Base-by-base conservation (phyloP, 306 rosid genomes). In the Corylus americana region DNA sequence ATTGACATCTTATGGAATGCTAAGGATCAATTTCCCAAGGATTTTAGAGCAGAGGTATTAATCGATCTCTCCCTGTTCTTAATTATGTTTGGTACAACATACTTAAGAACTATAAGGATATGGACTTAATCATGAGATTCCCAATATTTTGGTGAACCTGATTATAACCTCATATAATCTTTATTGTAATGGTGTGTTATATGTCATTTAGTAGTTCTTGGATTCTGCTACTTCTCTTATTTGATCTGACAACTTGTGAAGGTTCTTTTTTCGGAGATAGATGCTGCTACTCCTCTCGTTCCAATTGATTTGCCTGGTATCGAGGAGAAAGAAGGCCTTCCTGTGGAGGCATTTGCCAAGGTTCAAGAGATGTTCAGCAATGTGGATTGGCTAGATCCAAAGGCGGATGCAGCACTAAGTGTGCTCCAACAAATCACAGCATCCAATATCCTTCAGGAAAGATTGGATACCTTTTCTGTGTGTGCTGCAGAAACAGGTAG, bases 221-320 rank as follows among this genome's bases (percentile, higher is more conserved):
- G 82, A 79, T 90, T 87, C 97, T 61, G 62, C 86, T 3, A 50
- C 94, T 85, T 88, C 97, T 70, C 82, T 78, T 81, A 79, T 89
- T 82, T 83, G 51, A 68, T 39, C 29, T n/a, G 27, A 68, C 51
- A 12, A 3, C 51, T 42, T 42, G 25, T 91, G 87, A 87, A 96
- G 99, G 85, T 89, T 81, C 91, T 96, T 86, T 91, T 93, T 87
- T 96, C 98, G 39, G 98, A 96, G 79, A 93, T 96, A 97, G 95
- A 96, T 79, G 83, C 98, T 61, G 55, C 87, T 5, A 50, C 94
- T 84, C 86, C 98, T 67, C 82, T 75, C 79, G 76, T 90, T 84
- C 80, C 96, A 75, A 20, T 90, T 54, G 96, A 96, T 77, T 83
- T 89, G 66, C 97, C 97, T 71, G 81, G 44, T 78, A 64, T 88